Percentiles rank a stretch among this genome's conserved stretches.
phyloP scores from a whole-genome alignment of 306 rosid species.

The Quercus rubra region DNA sequence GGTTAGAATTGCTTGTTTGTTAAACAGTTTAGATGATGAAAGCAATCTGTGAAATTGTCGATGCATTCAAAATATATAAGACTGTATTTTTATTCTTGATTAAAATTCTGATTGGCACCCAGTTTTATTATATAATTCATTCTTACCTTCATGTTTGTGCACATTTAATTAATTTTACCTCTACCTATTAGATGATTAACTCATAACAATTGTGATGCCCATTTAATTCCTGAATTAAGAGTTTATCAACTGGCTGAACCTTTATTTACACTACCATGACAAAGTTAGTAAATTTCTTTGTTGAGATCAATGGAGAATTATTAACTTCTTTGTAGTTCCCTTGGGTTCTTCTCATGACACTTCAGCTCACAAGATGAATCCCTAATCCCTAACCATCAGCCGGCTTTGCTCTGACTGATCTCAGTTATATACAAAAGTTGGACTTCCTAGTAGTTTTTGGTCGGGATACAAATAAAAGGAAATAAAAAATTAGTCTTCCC shows the following conservation, averaged over 20 bases:
- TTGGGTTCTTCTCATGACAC: neutral
- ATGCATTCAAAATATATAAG: neutral
- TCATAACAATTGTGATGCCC: neutral
- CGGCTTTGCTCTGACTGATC: neutral
- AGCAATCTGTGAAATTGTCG: neutral
- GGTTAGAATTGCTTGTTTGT: conserved; percentile 1
- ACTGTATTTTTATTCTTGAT: neutral
- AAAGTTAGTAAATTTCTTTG: neutral
- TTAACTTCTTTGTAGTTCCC: neutral
- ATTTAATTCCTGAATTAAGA: neutral
- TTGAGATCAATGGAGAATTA: neutral
- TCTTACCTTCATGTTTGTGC: neutral
- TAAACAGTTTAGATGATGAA: neutral
- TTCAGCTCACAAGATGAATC: neutral
- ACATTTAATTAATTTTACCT: neutral
- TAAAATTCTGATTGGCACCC: neutral
- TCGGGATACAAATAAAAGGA: neutral
- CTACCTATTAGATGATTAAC: neutral
- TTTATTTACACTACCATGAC: neutral
- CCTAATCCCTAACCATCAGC: neutral
- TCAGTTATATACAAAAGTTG: neutral
- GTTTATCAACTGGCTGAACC: neutral
- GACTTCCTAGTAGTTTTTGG: neutral
- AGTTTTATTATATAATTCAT: neutral
- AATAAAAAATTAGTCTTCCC: neutral